Conservation (phyloP, 768 basidiomycete genomes). For the Tremella fuciformis region DNA sequence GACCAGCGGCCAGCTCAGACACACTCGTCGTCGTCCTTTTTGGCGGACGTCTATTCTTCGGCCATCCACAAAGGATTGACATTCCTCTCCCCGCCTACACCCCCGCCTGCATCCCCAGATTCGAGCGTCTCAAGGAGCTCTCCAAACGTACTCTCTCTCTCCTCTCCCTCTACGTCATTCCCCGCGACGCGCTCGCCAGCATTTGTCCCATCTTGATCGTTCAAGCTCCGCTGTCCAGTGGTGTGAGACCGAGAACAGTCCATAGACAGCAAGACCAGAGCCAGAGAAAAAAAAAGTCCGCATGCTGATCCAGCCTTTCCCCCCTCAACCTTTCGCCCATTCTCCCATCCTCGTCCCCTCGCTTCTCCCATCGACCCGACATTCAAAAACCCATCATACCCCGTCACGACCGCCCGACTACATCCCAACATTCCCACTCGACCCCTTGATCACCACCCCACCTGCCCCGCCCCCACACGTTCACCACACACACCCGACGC, state of each 20-base stretch:
- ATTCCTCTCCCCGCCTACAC: not conserved
- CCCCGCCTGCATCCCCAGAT: no score
- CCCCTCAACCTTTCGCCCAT: not conserved
- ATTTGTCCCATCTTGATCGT: not conserved
- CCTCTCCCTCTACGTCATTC: slow-evolving; percentile 1
- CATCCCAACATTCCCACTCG: slow-evolving; percentile 18
- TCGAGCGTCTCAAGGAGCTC: not conserved
- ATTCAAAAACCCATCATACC: slow-evolving; percentile 9
- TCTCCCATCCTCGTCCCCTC: not conserved
- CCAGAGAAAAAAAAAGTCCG: no score
- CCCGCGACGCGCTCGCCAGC: slow-evolving; percentile 1
- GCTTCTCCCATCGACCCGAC: slow-evolving; percentile 8
- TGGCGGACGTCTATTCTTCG: no score
- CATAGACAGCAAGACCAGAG: no score
- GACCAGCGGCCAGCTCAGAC: no score
- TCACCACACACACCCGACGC: slow-evolving; percentile 7
- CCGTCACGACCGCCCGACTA: slow-evolving; percentile 15
- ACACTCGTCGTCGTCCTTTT: no score
- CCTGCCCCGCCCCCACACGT: slow-evolving; percentile 4
- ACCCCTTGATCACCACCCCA: slow-evolving; percentile 12
- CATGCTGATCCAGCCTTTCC: no score
- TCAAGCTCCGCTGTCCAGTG: not conserved
- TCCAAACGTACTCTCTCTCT: not conserved
- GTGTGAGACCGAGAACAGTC: slow-evolving; percentile 6
- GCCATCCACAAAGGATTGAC: not conserved